Evolutionary conservation across 225 moss, liverwort and hornwort genomes (phyloP).

Genomic region (Pseudisothecium myosuroides): DNA sequence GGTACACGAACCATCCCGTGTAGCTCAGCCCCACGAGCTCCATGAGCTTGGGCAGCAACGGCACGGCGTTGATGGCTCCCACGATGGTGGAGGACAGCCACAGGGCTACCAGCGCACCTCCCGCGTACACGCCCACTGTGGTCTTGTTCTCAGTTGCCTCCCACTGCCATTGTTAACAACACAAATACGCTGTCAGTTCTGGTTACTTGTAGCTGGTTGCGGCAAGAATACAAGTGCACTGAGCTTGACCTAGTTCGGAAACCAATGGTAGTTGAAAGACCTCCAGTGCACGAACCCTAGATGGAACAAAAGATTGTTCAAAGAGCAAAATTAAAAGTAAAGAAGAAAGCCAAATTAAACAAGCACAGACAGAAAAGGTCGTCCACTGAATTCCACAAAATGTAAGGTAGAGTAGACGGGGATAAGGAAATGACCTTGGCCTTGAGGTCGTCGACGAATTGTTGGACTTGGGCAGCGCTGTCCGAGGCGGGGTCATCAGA

Average conservation of each 20-base stretch:
- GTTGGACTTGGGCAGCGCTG: slow-evolving; percentile 40
- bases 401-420: background rate
- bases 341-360: background rate
- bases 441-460: slow-evolving; percentile 60
- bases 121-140: slow-evolving; percentile 60
- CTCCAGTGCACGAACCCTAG: background rate
- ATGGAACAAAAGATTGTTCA: too few species aligned
- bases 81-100: slow-evolving; percentile 91
- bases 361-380: background rate
- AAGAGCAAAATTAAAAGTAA: too few species aligned
- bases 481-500: slow-evolving; percentile 52
- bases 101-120: slow-evolving; percentile 68
- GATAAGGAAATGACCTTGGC: slow-evolving; percentile 22
- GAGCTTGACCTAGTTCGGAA: background rate
- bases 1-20: slow-evolving; percentile 98
- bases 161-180: slow-evolving; percentile 30
- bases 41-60: slow-evolving; percentile 83
- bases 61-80: slow-evolving; percentile 85
- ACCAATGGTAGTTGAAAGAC: background rate
- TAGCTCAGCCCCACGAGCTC: slow-evolving; percentile 85
- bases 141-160: slow-evolving; percentile 74
- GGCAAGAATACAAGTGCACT: background rate
- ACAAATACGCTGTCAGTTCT: background rate
- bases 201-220: background rate
- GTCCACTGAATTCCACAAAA: background rate